Evolutionary conservation across 805 yeast species (phyloP), one percentile per base, ranked within the genome.

Genomic region (Naumovozyma dairenensis): DNA sequence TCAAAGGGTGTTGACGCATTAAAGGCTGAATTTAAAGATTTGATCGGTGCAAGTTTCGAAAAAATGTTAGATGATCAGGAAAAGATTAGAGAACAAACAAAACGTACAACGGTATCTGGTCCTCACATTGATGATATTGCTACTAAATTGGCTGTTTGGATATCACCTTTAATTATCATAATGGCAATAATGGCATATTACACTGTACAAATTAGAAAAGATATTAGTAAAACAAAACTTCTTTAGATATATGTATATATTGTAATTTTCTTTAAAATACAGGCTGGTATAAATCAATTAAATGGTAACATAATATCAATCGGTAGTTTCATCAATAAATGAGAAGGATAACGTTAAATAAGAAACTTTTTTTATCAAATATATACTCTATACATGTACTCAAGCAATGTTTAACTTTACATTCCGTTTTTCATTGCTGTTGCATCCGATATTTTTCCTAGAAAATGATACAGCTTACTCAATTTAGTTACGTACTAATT

Each of bases 191-290:
- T 57, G 59, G 58, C 55, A 3, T 57, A 57, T 38, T 55, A 54
- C 31, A 57, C 61, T 10, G 56, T 53, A 37, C 48, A 39, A 35
- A 56, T 56, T 21, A 53, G 54, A 35, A 59, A 55, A 44, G 61
- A 57, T 29, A 55, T 57, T 29, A 47, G 46, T 8, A 58, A 58
- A 36, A 54, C 60, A 13, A 58, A 58, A 38, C 34, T 54, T 21
- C 37, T 58, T 29, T 58, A 42, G 13, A 20, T n/a, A n/a, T n/a
- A n/a, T n/a, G n/a, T n/a, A n/a, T n/a, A n/a, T n/a, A n/a, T n/a
- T n/a, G n/a, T n/a, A n/a, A n/a, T n/a, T 21, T 21, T 21, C 12
- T 8, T 21, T 8, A 21, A 21, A 21, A 21, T 21, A 12, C 22
- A 21, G 7, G 7, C 10, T 12, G 12, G 12, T 8, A 21, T 21